These are phyloP conservation scores for Davidsoniella australis DNA, from an alignment of 2,329 filamentous ascomycete genomes.

Conservation along the genomic window DNA sequence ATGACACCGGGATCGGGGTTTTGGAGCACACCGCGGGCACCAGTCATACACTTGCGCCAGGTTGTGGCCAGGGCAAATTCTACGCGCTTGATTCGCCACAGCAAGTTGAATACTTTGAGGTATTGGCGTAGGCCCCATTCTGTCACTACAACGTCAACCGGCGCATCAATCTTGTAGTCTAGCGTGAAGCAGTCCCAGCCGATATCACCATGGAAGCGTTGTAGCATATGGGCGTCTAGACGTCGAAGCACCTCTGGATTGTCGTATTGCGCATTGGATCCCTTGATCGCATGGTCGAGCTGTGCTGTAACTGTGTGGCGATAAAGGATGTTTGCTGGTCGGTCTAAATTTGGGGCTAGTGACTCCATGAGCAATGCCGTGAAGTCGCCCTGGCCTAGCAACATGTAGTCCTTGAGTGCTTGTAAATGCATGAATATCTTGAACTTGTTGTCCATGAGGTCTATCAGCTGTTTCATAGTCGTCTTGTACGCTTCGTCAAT, in stretches of 20 bases:
- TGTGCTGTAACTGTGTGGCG: conserved; percentile 95
- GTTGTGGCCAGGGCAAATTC: conserved; percentile 83
- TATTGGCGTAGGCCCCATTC: conserved; percentile 93
- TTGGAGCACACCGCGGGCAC: conserved; percentile 75
- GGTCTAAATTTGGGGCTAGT: conserved; percentile 76
- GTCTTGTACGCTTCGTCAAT: conserved; percentile 97
- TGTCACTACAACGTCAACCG: conserved; percentile 91
- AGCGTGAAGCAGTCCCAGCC: conserved; percentile 99
- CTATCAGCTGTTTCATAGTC: conserved; percentile 86
- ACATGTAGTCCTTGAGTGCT: conserved; percentile 84
- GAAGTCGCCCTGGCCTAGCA: conserved; percentile 92
- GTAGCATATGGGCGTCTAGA: conserved; percentile 93
- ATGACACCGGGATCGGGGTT: conserved; percentile 51
- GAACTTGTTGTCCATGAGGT: conserved; percentile 90
- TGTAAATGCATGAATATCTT: conserved; percentile 82
- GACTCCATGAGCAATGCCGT: conserved; percentile 96
- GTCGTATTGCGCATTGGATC: conserved; percentile 93
- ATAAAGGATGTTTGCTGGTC: conserved; percentile 92
- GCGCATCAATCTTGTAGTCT: conserved; percentile 94
- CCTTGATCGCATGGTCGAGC: conserved; percentile 88
- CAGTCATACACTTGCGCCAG: conserved; percentile 93
- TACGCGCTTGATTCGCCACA: conserved; percentile 95
- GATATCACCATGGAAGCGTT: conserved; percentile 89
- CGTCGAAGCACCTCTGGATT: conserved; percentile 77
- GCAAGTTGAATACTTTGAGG: conserved; percentile 96